Base-by-base conservation (phyloP, 441 rosid species). In the Eutrema salsugineum region DNA sequence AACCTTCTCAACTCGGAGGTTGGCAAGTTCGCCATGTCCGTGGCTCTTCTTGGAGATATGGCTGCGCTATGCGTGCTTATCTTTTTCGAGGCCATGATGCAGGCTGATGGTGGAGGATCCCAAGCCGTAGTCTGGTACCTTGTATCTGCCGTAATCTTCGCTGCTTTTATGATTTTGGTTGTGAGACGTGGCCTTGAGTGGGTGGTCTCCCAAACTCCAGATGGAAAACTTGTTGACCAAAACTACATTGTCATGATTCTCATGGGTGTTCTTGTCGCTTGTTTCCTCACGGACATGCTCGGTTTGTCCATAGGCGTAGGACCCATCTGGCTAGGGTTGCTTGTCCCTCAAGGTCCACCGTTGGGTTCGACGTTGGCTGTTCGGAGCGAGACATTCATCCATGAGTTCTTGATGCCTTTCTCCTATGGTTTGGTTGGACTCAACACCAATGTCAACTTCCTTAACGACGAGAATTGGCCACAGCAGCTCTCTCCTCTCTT, bases 1-100 rank as follows among this genome's bases (percentile, higher is more conserved):
- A 88, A 88, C 66, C 78, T 92, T 6, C 82, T 90, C 3, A 86
- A 87, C 79, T 90, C 98, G 12, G 98, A 92, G 70, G 75, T 92
- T 1, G 98, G 97, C 2, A 78, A 87, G 50, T 72, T 88, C 63
- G 88, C 98, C 5, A 51, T 90, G 74, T 75, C 91, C 0, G 66
- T 82, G 0, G 63, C 89, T 9, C 56, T 90, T 4, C 54, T 92
- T 11, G 68, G 84, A 4, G 97, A 87, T 43, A 38, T 66, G 32
- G 38, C 79, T 3, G 91, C 80, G 30, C 39, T 88, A 0, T 7
- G 12, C 11, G 46, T 66, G 5, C 12, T 87, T n/a, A 1, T 84
- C 2, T 50, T 56, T 1, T 85, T 85, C 53, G 92, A 86, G 73
- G 87, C 87, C 8, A 15, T 76, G 36, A 77, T 65, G 33, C 97